Evolutionary conservation across 148 eudicot genomes (phyloP).

Genomic region (Camellia japonica): DNA sequence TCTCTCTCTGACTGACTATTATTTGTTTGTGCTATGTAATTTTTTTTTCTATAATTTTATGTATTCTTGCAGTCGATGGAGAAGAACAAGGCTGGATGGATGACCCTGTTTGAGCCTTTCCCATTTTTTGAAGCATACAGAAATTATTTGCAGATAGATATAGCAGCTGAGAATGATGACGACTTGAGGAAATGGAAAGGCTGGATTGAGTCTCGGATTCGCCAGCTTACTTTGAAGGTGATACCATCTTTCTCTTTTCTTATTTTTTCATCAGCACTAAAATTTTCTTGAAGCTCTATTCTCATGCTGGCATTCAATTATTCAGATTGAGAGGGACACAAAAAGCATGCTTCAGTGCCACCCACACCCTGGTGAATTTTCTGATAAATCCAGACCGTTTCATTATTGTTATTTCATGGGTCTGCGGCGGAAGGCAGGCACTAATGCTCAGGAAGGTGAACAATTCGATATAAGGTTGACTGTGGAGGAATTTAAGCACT

Average conservation of each 20-base stretch:
- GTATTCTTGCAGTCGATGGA: slow-evolving; percentile 62
- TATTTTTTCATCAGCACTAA: not conserved
- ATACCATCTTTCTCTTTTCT: not conserved
- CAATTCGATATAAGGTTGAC: slow-evolving; percentile 85
- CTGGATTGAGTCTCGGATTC: slow-evolving; percentile 92
- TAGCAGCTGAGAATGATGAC: slow-evolving; percentile 67
- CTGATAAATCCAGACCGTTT: slow-evolving; percentile 59
- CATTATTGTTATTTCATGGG: slow-evolving; percentile 87
- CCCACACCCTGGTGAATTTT: slow-evolving; percentile 84
- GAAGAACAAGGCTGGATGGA: slow-evolving; percentile 61
- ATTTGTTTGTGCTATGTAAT: not conserved
- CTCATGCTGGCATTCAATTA: not conserved
- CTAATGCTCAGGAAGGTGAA: slow-evolving; percentile 52
- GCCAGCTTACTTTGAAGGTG: slow-evolving; percentile 82
- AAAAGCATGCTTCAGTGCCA: slow-evolving; percentile 85
- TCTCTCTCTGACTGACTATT: not conserved
- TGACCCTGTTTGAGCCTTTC: slow-evolving; percentile 65
- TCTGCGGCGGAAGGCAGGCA: slow-evolving; percentile 66
- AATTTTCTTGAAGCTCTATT: too few species aligned
- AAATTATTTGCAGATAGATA: slow-evolving; percentile 83
- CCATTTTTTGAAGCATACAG: slow-evolving; percentile 83
- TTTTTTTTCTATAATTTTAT: not conserved
- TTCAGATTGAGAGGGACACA: slow-evolving; percentile 86
- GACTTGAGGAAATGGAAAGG: slow-evolving; percentile 86
- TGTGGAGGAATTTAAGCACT: slow-evolving; percentile 78